Evolutionary conservation across 169 alveolate genomes (phyloP), one percentile per base, ranked within the genome.

Genomic region (Cyclospora cayetanensis): DNA sequence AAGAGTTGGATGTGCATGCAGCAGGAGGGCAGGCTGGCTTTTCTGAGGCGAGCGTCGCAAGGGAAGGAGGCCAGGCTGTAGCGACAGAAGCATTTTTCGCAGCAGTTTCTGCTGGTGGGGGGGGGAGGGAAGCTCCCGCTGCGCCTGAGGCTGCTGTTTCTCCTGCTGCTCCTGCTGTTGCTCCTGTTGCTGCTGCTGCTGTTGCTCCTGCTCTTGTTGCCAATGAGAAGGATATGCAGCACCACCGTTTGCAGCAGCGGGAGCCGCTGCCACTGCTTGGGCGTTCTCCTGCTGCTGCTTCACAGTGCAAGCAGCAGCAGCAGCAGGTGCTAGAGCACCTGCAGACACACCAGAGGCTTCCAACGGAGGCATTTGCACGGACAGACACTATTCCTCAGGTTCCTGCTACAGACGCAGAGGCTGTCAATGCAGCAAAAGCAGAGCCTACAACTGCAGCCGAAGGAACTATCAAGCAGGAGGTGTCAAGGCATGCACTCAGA

Each of bases 291-390:
- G n/a, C n/a, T n/a, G n/a, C n/a, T n/a, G n/a, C n/a, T n/a, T n/a
- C n/a, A n/a, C n/a, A n/a, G n/a, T n/a, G n/a, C n/a, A n/a, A n/a
- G 37, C 27, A 63, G 68, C 68, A 55, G 68, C 68, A 55, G 68
- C 25, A 55, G 25, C 68, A 55, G 68, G 35, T 22, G 12, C 68
- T 22, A 31, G 35, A 55, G 68, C 68, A 55, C 5, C 68, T 22
- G 12, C 68, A 55, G 68, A 2, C 20, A 11, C 68, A 55, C 35
- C 68, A 55, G 25, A 25, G 2, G 12, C 2, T 25, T 39, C 9
- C 31, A 39, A 35, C 76, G 5, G n/a, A 18, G 76, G 76, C 34
- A 63, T 35, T 39, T 29, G 76, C 76, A 63, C n/a, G 31, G 42
- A 39, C 9, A 63, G 76, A 35, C 25, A 39, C 76, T 15, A 31